Conservation (phyloP, 495 filamentous ascomycete species). For the Staphylotrichum longicolle region DNA sequence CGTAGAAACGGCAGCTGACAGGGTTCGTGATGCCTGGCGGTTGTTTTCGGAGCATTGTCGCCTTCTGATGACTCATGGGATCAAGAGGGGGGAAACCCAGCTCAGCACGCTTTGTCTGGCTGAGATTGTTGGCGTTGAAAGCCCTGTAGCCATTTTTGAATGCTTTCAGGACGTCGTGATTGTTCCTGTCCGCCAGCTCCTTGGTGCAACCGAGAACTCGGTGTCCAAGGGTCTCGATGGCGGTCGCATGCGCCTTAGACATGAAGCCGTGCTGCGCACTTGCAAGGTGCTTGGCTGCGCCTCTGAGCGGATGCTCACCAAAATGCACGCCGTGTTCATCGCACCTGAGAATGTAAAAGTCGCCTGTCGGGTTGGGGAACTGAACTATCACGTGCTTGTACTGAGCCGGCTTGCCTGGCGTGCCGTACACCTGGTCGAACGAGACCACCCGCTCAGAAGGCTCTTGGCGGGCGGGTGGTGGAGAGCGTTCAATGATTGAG, state of each 20-base stretch:
- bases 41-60: constrained; percentile 12
- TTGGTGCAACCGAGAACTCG: constrained; percentile 35
- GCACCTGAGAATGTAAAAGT: constrained; percentile 46
- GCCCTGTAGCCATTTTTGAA: constrained; percentile 35
- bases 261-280: constrained; percentile 36
- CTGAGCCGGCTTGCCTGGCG: constrained; percentile 29
- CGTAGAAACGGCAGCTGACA: constrained; percentile 33
- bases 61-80: not conserved
- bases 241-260: constrained; percentile 32
- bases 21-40: constrained; percentile 22
- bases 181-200: constrained; percentile 34
- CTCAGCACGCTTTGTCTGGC: constrained; percentile 18
- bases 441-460: constrained; percentile 29
- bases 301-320: constrained; percentile 37
- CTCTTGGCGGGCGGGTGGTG: not conserved
- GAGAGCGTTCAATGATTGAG: not conserved
- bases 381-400: constrained; percentile 46
- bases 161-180: constrained; percentile 31
- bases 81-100: constrained; percentile 21
- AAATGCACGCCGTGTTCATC: constrained; percentile 45
- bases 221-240: constrained; percentile 39
- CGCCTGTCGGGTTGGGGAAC: constrained; percentile 25
- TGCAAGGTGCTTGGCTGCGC: constrained; percentile 46
- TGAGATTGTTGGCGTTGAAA: constrained; percentile 32
- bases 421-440: constrained; percentile 43